A percentile compares a stretch with the other conserved stretches of the same genome.
Evolutionary conservation across 306 rosid species (phyloP).

Genomic region (Potentilla sterilis): DNA sequence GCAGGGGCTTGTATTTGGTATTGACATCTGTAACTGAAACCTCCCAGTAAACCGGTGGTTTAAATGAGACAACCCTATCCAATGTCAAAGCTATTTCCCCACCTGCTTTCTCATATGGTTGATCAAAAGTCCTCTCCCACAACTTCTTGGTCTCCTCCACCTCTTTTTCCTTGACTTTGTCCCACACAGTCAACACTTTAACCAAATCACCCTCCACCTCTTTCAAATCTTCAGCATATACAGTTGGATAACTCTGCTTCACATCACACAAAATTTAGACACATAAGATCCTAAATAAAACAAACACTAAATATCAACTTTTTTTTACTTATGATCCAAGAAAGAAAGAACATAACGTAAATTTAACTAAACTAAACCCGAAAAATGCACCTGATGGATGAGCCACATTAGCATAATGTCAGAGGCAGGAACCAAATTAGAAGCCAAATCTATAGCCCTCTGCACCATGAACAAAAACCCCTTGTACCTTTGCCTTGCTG

Average conservation of each 20-base stretch:
- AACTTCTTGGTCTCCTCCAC: slow-evolving; percentile 63
- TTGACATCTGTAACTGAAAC: slow-evolving; percentile 67
- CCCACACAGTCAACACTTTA: slow-evolving; percentile 54
- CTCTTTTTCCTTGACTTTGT: slow-evolving; percentile 45
- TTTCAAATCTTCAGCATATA: slow-evolving; percentile 69
- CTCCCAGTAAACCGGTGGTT: slow-evolving; percentile 57
- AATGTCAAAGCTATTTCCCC: slow-evolving; percentile 47
- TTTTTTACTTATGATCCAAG: neutral
- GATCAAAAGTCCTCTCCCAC: slow-evolving; percentile 78
- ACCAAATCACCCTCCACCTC: slow-evolving; percentile 53
- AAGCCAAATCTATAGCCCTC: slow-evolving; percentile 41
- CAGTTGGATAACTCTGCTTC: slow-evolving; percentile 81
- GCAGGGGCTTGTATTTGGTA: slow-evolving; percentile 69
- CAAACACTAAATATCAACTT: neutral
- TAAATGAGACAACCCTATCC: slow-evolving; percentile 26
- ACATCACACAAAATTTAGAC: neutral
- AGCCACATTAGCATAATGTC: slow-evolving; percentile 81
- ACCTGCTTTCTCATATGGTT: slow-evolving; percentile 91
- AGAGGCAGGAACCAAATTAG: slow-evolving; percentile 69
- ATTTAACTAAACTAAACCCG: neutral
- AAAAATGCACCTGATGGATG: slow-evolving; percentile 69
- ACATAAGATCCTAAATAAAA: neutral
- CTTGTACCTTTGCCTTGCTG: slow-evolving; percentile 78
- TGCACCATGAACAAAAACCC: slow-evolving; percentile 58
- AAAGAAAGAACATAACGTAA: neutral